A percentile compares a stretch with the other conserved stretches of the same genome.
Evolutionary conservation across 2,329 filamentous ascomycete genomes (phyloP).

Genomic region (Mycocentrospora acerina): DNA sequence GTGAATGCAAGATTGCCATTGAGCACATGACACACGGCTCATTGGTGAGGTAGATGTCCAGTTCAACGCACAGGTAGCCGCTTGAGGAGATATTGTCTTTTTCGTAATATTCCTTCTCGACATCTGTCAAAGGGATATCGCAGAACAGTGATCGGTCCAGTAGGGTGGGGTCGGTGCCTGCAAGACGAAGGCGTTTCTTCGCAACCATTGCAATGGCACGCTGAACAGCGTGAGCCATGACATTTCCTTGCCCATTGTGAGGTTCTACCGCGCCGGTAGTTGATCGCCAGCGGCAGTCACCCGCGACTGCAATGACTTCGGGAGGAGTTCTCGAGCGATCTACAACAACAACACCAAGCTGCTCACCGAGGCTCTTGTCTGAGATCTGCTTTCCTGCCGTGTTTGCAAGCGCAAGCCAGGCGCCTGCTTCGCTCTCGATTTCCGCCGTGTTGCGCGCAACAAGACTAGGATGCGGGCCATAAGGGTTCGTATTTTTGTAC

Average conservation of each 20-base stretch:
- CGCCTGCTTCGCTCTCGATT: slow-evolving; percentile 62
- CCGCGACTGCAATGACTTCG: slow-evolving; percentile 70
- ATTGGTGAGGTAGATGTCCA: slow-evolving; percentile 92
- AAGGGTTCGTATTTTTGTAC: slow-evolving; percentile 84
- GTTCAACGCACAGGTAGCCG: slow-evolving; percentile 89
- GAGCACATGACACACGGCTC: slow-evolving; percentile 96
- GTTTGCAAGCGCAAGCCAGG: slow-evolving; percentile 69
- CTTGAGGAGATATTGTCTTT: slow-evolving; percentile 65
- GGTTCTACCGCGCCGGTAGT: slow-evolving; percentile 22
- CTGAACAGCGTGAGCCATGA: slow-evolving; percentile 76
- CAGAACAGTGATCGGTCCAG: slow-evolving; percentile 57
- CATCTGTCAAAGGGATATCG: slow-evolving; percentile 66
- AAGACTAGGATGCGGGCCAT: slow-evolving; percentile 78
- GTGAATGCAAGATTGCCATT: slow-evolving; percentile 93
- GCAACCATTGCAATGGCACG: slow-evolving; percentile 83
- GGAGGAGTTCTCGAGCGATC: slow-evolving; percentile 53
- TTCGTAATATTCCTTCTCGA: slow-evolving; percentile 65
- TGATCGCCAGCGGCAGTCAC: slow-evolving; percentile 70
- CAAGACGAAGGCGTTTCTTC: slow-evolving; percentile 50
- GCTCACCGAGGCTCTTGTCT: slow-evolving; percentile 62
- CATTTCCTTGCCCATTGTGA: slow-evolving; percentile 60
- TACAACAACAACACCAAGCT: slow-evolving; percentile 74
- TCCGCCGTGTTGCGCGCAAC: slow-evolving; percentile 70
- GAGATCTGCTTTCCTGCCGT: slow-evolving; percentile 63
- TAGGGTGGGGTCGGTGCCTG: slow-evolving; percentile 31